Percentiles rank a stretch among this genome's conserved stretches.
phyloP scores from a whole-genome alignment of 2,329 filamentous ascomycete species.

The Alternaria sp. region DNA sequence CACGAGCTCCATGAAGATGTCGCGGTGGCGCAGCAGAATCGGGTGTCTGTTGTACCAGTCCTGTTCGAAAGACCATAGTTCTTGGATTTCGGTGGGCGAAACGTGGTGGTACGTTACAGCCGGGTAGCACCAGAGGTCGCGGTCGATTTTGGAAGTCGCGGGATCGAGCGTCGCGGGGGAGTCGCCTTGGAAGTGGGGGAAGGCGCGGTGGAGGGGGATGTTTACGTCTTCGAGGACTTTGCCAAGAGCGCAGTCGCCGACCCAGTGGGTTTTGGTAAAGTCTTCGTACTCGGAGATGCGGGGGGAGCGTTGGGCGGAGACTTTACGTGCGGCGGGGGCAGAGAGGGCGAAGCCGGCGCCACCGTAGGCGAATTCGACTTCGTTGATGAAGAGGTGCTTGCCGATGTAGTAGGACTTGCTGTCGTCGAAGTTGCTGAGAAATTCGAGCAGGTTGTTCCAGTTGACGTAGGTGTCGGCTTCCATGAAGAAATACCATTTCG shows the following conservation, averaged over 20 bases:
- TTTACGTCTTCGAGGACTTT: conserved; percentile 47
- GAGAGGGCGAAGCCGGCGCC: conserved; percentile 55
- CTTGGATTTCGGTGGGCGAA: conserved; percentile 44
- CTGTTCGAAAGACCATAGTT: conserved; percentile 50
- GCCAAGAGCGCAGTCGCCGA: conserved; percentile 48
- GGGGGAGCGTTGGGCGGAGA: conserved; percentile 38
- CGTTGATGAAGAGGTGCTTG: conserved; percentile 52
- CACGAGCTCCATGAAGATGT: conserved; percentile 45
- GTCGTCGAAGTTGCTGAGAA: conserved; percentile 48
- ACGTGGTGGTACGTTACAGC: conserved; percentile 52
- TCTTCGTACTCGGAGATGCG: conserved; percentile 45
- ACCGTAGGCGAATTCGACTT: conserved; percentile 54
- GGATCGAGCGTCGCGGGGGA: conserved; percentile 52
- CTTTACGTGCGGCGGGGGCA: conserved; percentile 48
- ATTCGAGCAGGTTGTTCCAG: conserved; percentile 50
- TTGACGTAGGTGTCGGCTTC: conserved; percentile 47
- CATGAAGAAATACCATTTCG: conserved; percentile 49
- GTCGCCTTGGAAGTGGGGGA: conserved; percentile 55
- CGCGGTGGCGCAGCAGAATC: conserved; percentile 45
- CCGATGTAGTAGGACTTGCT: conserved; percentile 52
- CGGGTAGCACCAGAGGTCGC: conserved; percentile 53
- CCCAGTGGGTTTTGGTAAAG: conserved; percentile 46
- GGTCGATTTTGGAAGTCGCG: conserved; percentile 40
- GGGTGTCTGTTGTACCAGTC: conserved; percentile 47
- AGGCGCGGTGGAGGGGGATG: conserved; percentile 46